Conservation (phyloP, 1,284 basidiomycete genomes). For the Boletus calvinii region DNA sequence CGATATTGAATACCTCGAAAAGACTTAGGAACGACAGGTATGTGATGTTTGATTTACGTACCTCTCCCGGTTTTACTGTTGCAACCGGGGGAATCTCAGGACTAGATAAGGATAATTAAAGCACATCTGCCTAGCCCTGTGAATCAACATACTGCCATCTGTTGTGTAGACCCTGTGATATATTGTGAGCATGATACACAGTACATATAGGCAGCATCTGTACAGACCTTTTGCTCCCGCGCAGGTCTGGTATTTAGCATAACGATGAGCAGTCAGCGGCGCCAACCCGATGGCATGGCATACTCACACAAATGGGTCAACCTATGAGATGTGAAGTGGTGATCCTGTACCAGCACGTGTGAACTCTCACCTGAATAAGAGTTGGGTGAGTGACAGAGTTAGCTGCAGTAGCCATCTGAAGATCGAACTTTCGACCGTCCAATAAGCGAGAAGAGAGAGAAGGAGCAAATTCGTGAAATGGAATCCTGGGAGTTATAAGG, state of each 20-base stretch:
- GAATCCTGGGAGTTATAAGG: no score
- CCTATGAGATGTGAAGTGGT: constrained; percentile 13
- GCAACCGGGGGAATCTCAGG: constrained; percentile 67
- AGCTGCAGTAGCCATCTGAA: constrained; percentile 52
- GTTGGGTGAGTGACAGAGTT: constrained; percentile 59
- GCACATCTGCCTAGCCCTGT: background rate
- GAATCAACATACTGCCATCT: constrained; percentile 63
- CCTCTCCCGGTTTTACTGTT: constrained; percentile 66
- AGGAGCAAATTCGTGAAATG: no score
- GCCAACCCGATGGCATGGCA: background rate
- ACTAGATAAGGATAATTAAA: constrained; percentile 34
- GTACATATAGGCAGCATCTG: background rate
- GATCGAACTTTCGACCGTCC: background rate
- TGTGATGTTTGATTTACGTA: constrained; percentile 20
- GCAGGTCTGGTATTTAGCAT: constrained; percentile 41
- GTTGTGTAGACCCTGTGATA: constrained; percentile 60
- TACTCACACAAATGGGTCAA: constrained; percentile 32
- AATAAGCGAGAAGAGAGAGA: background rate
- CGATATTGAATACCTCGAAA: constrained; percentile 65
- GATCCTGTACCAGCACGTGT: background rate
- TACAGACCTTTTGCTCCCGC: constrained; percentile 56
- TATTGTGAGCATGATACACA: background rate
- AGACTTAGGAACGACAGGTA: background rate
- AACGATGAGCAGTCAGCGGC: background rate
- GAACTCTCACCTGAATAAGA: constrained; percentile 37